phyloP scores from a whole-genome alignment of 2,329 filamentous ascomycete species.

The Trichoderma aggressivum region DNA sequence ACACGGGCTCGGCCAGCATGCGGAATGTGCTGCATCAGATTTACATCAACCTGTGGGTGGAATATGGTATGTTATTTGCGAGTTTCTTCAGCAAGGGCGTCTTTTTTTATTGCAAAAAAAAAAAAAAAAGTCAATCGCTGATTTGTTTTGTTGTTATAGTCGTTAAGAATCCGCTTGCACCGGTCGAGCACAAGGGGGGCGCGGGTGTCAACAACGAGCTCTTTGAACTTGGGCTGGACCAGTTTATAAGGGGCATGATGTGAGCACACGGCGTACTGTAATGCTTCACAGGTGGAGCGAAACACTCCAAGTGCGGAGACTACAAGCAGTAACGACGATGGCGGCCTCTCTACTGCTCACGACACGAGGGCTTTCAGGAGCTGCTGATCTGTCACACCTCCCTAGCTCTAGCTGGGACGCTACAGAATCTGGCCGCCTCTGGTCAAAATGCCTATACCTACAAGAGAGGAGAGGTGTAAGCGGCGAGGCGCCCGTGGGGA shows the following conservation, averaged over 20 bases:
- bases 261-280: conserved; percentile 33
- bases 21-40: conserved; percentile 95
- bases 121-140: neutral
- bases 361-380: neutral
- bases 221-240: conserved; percentile 70
- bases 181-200: conserved; percentile 65
- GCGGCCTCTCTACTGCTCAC: neutral
- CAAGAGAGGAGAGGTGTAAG: neutral
- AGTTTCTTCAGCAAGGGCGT: neutral
- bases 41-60: conserved; percentile 96
- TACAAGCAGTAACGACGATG: neutral
- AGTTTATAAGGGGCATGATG: conserved; percentile 68
- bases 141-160: conserved; percentile 35
- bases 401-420: neutral
- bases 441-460: neutral
- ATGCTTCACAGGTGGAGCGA: neutral
- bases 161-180: conserved; percentile 67
- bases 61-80: conserved; percentile 66
- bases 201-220: conserved; percentile 68
- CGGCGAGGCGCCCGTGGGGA: neutral
- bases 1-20: conserved; percentile 85
- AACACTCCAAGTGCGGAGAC: neutral
- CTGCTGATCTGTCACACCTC: neutral
- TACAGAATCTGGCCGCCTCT: neutral
- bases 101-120: neutral